These are phyloP conservation scores for Rosa multiflora DNA, from an alignment of 306 rosid genomes.

Conservation along the genomic window DNA sequence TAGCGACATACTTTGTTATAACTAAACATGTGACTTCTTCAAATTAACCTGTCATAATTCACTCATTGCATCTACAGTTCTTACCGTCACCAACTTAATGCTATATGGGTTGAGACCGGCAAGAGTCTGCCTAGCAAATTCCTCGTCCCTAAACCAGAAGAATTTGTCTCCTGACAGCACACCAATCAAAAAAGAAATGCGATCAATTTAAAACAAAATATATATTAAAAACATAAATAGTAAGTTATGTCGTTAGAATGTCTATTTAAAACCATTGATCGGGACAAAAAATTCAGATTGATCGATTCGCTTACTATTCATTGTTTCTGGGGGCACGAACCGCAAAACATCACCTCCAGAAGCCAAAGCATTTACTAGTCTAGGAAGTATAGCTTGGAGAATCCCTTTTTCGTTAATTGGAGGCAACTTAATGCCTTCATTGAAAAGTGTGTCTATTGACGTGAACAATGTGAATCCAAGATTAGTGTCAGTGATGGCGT, in stretches of 20 bases:
- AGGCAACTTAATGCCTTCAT: slow-evolving; percentile 53
- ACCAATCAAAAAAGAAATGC: not conserved
- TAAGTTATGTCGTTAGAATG: too few relatives aligned
- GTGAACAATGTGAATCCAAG: slow-evolving; percentile 52
- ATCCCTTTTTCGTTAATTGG: slow-evolving; percentile 10
- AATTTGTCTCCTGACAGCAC: slow-evolving; percentile 64
- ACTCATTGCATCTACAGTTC: not conserved
- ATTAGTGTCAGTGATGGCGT: slow-evolving; percentile 17
- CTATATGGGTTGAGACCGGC: slow-evolving; percentile 85
- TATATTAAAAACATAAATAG: not conserved
- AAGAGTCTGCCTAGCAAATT: slow-evolving; percentile 81
- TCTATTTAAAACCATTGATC: not conserved
- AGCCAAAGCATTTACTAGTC: slow-evolving; percentile 38
- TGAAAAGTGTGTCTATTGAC: slow-evolving; percentile 51
- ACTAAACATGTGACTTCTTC: not conserved
- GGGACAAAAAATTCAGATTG: not conserved
- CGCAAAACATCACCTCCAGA: slow-evolving; percentile 37
- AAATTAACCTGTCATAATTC: not conserved
- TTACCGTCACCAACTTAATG: slow-evolving; percentile 67
- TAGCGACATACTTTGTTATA: too few relatives aligned
- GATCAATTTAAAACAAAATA: not conserved
- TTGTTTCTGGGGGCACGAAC: slow-evolving; percentile 52
- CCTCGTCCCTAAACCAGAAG: slow-evolving; percentile 84
- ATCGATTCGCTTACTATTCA: slow-evolving; percentile 41
- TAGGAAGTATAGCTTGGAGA: slow-evolving; percentile 37